Evolutionary conservation across 2,329 filamentous ascomycete species (phyloP), one percentile per base, ranked within the genome.

Genomic region (Penicillium aurantiogriseum): DNA sequence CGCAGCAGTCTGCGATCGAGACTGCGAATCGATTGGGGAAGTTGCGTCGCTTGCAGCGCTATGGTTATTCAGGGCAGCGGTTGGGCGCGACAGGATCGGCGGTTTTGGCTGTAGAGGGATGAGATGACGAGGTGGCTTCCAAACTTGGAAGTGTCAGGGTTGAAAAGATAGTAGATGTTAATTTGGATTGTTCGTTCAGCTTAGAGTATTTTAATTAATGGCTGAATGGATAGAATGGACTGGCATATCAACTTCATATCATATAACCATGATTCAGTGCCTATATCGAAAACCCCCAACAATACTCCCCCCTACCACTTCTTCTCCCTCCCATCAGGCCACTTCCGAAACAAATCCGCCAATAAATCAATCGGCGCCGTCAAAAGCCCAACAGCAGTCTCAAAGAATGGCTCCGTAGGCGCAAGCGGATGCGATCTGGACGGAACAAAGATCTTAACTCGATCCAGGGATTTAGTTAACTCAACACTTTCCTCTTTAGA

Each of bases 361-460:
- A 87, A 57, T 51, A 77, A 78, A 68, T 87, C 85, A 19, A 87
- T 72, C 0, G 84, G 84, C 15, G 83, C 82, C 0, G 80, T 74
- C 70, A 87, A 58, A 19, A 87, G 62, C 0, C 81, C 83, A 58
- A 77, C 77, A 0, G 77, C 81, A 0, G 79, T 83, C 74, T 86
- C 83, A 62, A 85, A 85, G 0, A 81, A 81, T 9, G 83, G 83
- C 43, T 79, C 77, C 54, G 81, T 76, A 0, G 80, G 80, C 6
- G 79, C 77, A 19, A 65, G 70, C 0, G 81, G 82, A 67, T 85
- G 83, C 45, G 77, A 79, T 19, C 80, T 76, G 0, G 80, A 71
- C 1, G 83, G 83, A 2, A 81, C 78, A 66, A 86, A 81, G 27
- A 71, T 69, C 72, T 85, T 85, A 7, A 81, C 85, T 2, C 79